These are phyloP conservation scores for Geotrichum europaeum DNA, from an alignment of 1,139 yeast species.

Conservation along the genomic window DNA sequence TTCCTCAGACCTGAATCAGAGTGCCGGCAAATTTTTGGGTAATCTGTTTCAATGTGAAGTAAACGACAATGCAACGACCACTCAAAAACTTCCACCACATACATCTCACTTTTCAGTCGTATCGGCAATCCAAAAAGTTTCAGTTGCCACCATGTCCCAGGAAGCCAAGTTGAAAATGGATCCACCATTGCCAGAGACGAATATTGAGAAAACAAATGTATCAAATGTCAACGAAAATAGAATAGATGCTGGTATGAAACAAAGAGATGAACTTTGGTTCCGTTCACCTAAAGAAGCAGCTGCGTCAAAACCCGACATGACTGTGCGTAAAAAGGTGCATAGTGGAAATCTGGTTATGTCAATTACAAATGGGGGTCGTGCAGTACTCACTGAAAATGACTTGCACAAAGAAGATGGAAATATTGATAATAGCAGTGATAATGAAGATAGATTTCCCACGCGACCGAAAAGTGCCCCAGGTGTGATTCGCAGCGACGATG, in stretches of 20 bases:
- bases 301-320: background rate
- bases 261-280: background rate
- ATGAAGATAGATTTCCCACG: background rate
- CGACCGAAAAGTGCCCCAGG: slow-evolving; percentile 1
- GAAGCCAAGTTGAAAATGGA: background rate
- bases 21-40: no score
- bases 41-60: no score
- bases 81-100: no score
- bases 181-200: background rate
- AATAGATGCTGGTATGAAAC: background rate
- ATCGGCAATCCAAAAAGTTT: background rate
- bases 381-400: background rate
- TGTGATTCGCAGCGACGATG: slow-evolving; percentile 8
- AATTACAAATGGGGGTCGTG: background rate
- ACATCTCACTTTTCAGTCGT: no score
- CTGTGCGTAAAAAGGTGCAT: background rate
- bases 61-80: no score
- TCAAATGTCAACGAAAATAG: background rate
- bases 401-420: background rate
- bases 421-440: background rate
- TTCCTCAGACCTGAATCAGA: no score
- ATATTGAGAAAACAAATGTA: background rate
- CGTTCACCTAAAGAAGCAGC: background rate
- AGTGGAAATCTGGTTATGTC: background rate
- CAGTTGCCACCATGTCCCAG: background rate